These are phyloP conservation scores for Vaccinium myrtillus DNA, from an alignment of 148 eudicot species.

Conservation along the genomic window DNA sequence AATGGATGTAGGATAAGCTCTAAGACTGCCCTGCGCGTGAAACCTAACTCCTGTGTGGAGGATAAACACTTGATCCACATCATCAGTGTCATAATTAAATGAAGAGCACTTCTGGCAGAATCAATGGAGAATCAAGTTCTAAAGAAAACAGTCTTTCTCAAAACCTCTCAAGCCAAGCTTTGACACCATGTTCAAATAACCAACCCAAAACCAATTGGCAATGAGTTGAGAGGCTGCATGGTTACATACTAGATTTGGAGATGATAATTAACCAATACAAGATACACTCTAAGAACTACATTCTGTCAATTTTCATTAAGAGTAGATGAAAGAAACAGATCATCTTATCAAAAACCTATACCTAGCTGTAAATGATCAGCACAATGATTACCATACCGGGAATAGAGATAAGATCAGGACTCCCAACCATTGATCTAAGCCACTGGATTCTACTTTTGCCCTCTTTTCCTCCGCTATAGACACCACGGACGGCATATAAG, in stretches of 20 bases:
- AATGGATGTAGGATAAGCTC: not conserved
- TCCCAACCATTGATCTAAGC: conserved; percentile 99
- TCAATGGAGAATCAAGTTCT: no score
- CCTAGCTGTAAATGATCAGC: not conserved
- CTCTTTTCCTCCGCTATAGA: conserved; percentile 89
- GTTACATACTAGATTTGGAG: not conserved
- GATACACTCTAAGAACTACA: not conserved
- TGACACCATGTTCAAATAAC: not conserved
- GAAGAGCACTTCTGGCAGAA: no score
- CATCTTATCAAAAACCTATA: conserved; percentile 8
- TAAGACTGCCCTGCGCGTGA: not conserved
- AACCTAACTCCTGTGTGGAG: not conserved
- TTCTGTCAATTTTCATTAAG: not conserved
- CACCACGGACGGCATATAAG: conserved; percentile 85
- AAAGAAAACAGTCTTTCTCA: no score
- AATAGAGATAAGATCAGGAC: conserved; percentile 95
- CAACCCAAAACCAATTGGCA: not conserved
- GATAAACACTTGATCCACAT: no score
- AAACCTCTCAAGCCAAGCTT: no score
- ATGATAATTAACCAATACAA: not conserved
- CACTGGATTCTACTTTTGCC: conserved; percentile 98
- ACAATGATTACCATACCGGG: conserved; percentile 57
- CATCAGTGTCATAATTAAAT: no score
- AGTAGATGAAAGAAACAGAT: conserved; percentile 4
- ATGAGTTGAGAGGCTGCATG: not conserved